phyloP scores from a whole-genome alignment of 139 green algal species.

The Picochlorum sp. region DNA sequence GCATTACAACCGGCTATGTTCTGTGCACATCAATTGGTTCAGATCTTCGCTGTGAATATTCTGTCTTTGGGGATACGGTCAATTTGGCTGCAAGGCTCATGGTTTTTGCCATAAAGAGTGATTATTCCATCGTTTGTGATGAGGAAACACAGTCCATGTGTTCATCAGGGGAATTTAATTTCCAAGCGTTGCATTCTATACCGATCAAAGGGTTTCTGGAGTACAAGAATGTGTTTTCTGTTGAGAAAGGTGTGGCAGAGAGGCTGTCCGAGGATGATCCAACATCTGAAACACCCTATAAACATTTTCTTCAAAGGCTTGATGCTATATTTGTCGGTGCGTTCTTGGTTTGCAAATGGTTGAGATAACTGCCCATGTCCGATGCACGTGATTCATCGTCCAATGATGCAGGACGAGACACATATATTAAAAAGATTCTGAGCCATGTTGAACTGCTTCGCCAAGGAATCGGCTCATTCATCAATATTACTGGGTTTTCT shows the following conservation, averaged over 20 bases:
- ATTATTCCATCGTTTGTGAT: conserved; percentile 22
- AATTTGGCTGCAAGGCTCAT: conserved; percentile 74
- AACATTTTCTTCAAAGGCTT: no score
- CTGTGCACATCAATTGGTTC: conserved; percentile 71
- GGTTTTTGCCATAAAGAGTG: conserved; percentile 24
- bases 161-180: background rate
- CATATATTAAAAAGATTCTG: no score
- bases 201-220: background rate
- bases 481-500: no score
- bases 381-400: no score
- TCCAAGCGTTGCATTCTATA: background rate
- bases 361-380: no score
- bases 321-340: no score
- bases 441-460: no score
- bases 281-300: no score
- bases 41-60: conserved; percentile 69
- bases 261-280: no score
- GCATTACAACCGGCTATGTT: conserved; percentile 70
- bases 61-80: conserved; percentile 76
- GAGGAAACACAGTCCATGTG: background rate
- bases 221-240: background rate
- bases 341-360: no score
- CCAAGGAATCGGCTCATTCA: no score
- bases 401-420: no score
- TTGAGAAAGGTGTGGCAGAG: background rate